Evolutionary conservation across 306 rosid genomes (phyloP), one percentile per base, ranked within the genome.

Genomic region (Gynostemma pentaphyllum): DNA sequence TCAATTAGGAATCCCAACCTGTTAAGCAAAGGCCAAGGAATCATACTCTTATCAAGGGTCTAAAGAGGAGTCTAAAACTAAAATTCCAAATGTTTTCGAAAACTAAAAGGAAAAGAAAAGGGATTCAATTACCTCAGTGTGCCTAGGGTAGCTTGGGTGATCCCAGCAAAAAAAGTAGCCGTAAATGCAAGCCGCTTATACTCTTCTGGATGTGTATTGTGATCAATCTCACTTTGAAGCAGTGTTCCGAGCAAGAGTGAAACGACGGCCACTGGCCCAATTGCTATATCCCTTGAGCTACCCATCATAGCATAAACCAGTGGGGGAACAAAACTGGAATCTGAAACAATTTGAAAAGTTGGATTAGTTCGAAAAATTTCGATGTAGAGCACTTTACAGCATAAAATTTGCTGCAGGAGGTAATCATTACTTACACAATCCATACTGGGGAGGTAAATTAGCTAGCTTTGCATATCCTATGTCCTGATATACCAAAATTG

Each of bases 1-100:
- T 92, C 98, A 54, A 92, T 88, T 90, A 92, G 80, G 81, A 92
- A 88, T 26, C 98, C 98, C 78, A 92, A 66, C 80, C 98, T 91
- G 88, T 21, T 54, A n/a, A 45, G 45, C 45, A 51, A 48, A 37
- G 13, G 52, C 29, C n/a, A 56, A 65, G 42, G 22, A 40, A n/a
- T 39, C 11, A 18, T 44, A 2, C n/a, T 21, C 21, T 12, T 2
- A 37, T 59, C 65, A 37, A 37, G 19, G 18, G 45, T 54, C 32
- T 53, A 5, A 11, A 15, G 40, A 54, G 36, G 45, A 57, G 45
- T 59, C 12, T 37, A 39, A 37, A 21, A 59, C 64, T 19, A 51
- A 64, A 48, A n/a, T 66, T 47, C 29, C 26, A 45, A 36, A 54
- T 22, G 9, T 32, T 18, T 14, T 29, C 45, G 5, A 54, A 54